Percentiles rank a stretch among this genome's conserved stretches.
Evolutionary conservation across 257 asterid genomes (phyloP).

Genomic region (Primulina huaijiensis): DNA sequence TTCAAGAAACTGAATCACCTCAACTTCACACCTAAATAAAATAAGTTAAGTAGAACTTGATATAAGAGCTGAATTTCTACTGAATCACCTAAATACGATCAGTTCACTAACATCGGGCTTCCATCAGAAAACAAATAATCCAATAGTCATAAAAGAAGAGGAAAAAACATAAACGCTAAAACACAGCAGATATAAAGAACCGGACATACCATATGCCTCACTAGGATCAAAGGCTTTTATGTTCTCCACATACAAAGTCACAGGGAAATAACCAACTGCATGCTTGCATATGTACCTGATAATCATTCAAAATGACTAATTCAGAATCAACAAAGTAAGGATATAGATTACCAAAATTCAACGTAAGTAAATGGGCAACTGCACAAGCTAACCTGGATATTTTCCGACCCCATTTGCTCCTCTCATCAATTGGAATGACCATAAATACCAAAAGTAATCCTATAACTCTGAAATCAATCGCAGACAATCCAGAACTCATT

Average conservation of each 20-base stretch:
- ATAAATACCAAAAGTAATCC: conserved; percentile 58
- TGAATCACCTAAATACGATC: background rate
- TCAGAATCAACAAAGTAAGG: background rate
- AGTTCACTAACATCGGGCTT: background rate
- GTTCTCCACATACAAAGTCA: conserved; percentile 77
- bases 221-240: conserved; percentile 91
- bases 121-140: background rate
- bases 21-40: background rate
- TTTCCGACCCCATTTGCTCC: conserved; percentile 60
- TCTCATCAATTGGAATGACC: conserved; percentile 72
- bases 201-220: conserved; percentile 72
- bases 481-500: conserved; percentile 14
- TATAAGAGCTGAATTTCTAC: no score
- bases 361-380: background rate
- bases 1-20: background rate
- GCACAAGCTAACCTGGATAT: conserved; percentile 50
- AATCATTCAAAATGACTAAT: conserved; percentile 17
- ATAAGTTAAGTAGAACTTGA: background rate
- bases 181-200: conserved; percentile 9
- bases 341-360: background rate
- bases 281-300: conserved; percentile 88
- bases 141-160: background rate
- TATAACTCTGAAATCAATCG: conserved; percentile 45
- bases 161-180: background rate
- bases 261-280: conserved; percentile 86